phyloP scores from a whole-genome alignment of 106 monocot species.

The Triglochin maritima region DNA sequence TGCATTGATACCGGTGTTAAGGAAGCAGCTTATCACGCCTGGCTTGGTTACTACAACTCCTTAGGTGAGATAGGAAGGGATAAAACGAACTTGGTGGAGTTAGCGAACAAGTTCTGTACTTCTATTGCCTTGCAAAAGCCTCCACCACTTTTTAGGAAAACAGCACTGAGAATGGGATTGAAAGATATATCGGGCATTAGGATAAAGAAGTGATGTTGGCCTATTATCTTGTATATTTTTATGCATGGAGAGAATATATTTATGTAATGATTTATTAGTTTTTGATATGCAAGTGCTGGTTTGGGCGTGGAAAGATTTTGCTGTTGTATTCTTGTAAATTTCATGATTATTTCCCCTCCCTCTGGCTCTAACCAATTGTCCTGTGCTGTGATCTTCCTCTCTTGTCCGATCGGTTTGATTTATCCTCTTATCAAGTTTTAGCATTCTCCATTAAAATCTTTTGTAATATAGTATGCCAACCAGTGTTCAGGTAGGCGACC shows the following conservation, averaged over 20 bases:
- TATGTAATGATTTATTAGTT: too few species aligned
- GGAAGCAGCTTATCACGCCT: constrained; percentile 94
- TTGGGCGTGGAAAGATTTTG: too few species aligned
- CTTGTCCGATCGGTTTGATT: too few species aligned
- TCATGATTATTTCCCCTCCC: too few species aligned
- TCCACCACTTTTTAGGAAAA: constrained; percentile 71
- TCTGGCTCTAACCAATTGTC: not conserved
- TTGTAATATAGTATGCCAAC: too few species aligned
- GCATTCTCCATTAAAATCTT: too few species aligned
- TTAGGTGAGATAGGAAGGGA: constrained; percentile 71
- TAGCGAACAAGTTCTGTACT: constrained; percentile 60
- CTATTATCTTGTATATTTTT: too few species aligned
- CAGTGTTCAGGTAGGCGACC: too few species aligned
- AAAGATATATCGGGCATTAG: constrained; percentile 71
- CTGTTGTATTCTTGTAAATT: too few species aligned
- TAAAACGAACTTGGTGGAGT: constrained; percentile 72
- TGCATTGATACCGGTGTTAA: constrained; percentile 67
- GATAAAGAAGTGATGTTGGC: constrained; percentile 4
- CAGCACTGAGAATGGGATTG: constrained; percentile 91
- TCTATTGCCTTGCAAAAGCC: constrained; percentile 68
- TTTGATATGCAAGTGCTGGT: too few species aligned
- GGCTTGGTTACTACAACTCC: constrained; percentile 97
- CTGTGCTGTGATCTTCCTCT: not conserved
- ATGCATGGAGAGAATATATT: too few species aligned
- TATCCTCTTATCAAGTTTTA: too few species aligned